phyloP scores from a whole-genome alignment of 164 flowering plant species.

The Vitis cinerea region DNA sequence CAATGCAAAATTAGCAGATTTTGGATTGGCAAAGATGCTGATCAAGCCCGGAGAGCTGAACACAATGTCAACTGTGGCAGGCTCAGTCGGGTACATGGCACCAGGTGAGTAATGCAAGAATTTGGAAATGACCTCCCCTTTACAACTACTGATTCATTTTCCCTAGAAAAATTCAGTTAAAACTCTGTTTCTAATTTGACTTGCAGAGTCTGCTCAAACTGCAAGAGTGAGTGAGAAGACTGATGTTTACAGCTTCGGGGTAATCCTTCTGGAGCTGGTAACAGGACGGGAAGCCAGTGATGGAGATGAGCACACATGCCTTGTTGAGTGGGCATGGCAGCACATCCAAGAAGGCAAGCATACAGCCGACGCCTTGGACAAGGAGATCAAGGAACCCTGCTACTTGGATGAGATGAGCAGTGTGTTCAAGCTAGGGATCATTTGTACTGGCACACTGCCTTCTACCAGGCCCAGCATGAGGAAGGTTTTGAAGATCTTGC shows the following conservation, averaged over 20 bases:
- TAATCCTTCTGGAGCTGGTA: conserved; percentile 66
- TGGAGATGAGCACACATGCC: conserved; percentile 47
- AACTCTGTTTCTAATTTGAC: background rate
- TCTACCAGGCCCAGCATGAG: conserved; percentile 64
- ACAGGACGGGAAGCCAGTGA: conserved; percentile 55
- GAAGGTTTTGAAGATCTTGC: conserved; percentile 49
- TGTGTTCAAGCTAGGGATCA: conserved; percentile 58
- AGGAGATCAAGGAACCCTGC: conserved; percentile 38
- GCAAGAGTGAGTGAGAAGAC: conserved; percentile 59
- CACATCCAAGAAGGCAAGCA: conserved; percentile 33
- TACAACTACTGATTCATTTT: background rate
- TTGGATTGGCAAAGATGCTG: conserved; percentile 66
- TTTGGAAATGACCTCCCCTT: background rate
- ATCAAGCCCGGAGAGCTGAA: conserved; percentile 33
- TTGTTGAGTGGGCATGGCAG: conserved; percentile 67
- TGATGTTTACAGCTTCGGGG: conserved; percentile 83
- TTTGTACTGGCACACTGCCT: conserved; percentile 49
- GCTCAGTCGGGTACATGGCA: conserved; percentile 77
- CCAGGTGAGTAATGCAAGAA: conserved; percentile 41
- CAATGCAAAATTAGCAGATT: conserved; percentile 73
- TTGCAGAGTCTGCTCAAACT: conserved; percentile 60
- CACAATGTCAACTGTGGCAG: conserved; percentile 53
- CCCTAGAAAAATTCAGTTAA: background rate
- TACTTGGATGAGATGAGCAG: conserved; percentile 47
- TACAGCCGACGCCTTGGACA: conserved; percentile 42